A percentile compares a stretch with the other conserved stretches of the same genome.
These are phyloP conservation scores for Parathielavia hyrcaniae DNA, from an alignment of 495 filamentous ascomycete genomes.

Conservation along the genomic window DNA sequence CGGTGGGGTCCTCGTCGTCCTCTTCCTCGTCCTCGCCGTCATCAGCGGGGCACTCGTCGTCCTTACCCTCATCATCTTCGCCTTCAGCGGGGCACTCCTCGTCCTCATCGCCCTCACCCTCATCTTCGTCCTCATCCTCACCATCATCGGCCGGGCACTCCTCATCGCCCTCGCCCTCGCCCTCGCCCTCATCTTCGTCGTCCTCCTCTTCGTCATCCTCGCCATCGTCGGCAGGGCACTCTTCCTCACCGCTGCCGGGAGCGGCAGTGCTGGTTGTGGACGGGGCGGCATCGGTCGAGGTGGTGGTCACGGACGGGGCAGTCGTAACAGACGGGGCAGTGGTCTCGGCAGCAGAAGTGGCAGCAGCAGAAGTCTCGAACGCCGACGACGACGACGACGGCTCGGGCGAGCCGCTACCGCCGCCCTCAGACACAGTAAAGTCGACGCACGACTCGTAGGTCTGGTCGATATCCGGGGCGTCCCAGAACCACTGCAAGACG, in stretches of 20 bases:
- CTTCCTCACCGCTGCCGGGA: not conserved
- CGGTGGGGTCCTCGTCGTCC: not conserved
- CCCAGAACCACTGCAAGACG: constrained; percentile 11
- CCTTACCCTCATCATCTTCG: not conserved
- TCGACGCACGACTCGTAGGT: constrained; percentile 12
- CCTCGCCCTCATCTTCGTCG: not conserved
- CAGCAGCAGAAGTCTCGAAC: not conserved
- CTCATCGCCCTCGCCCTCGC: not conserved
- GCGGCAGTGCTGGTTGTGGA: not conserved
- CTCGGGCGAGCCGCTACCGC: not conserved
- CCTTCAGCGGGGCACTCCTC: constrained; percentile 1
- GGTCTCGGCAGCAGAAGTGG: not conserved
- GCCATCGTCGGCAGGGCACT: constrained; percentile 2
- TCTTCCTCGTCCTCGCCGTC: not conserved
- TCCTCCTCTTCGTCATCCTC: not conserved
- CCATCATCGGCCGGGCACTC: constrained; percentile 2
- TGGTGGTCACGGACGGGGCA: not conserved
- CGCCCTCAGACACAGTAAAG: not conserved
- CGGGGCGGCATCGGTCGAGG: not conserved
- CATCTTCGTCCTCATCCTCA: not conserved
- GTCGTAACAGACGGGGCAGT: not conserved
- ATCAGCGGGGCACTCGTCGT: constrained; percentile 5
- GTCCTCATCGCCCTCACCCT: not conserved
- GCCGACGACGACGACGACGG: not conserved
- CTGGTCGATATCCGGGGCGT: constrained; percentile 2